phyloP scores from a whole-genome alignment of 257 asterid species.

The Primulina eburnea region DNA sequence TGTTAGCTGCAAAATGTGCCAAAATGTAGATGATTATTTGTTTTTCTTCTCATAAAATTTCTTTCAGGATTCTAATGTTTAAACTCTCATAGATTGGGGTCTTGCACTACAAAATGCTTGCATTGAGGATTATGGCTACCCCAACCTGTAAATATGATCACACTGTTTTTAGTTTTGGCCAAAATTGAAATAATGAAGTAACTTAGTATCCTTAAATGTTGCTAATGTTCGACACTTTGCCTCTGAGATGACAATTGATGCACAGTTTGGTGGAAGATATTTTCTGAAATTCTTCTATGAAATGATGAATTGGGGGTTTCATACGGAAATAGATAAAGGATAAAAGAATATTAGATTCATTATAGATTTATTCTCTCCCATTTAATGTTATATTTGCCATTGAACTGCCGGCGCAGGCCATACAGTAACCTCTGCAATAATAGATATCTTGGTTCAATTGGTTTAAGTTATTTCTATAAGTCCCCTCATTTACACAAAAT shows the following conservation, averaged over 20 bases:
- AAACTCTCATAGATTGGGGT: not conserved
- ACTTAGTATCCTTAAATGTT: too few relatives aligned
- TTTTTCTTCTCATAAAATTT: too few relatives aligned
- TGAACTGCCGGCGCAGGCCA: not conserved
- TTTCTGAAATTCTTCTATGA: too few relatives aligned
- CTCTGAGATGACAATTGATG: not conserved
- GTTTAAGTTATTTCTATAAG: not conserved
- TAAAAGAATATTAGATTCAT: too few relatives aligned
- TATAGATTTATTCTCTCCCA: not conserved
- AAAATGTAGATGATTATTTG: not conserved
- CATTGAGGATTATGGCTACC: not conserved
- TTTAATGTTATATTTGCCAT: not conserved
- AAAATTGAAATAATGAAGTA: too few relatives aligned
- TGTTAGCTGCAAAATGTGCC: not conserved
- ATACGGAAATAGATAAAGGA: not conserved
- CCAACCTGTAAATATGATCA: not conserved
- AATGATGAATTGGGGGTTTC: too few relatives aligned
- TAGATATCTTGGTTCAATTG: not conserved
- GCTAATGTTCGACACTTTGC: not conserved
- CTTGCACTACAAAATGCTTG: not conserved
- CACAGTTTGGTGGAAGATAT: not conserved
- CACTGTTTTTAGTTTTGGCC: too few relatives aligned
- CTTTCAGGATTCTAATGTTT: not conserved
- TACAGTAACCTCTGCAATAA: not conserved
- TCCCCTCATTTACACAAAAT: not conserved